Conservation (phyloP, 208 protist species). For the Crithidia brevicula region DNA sequence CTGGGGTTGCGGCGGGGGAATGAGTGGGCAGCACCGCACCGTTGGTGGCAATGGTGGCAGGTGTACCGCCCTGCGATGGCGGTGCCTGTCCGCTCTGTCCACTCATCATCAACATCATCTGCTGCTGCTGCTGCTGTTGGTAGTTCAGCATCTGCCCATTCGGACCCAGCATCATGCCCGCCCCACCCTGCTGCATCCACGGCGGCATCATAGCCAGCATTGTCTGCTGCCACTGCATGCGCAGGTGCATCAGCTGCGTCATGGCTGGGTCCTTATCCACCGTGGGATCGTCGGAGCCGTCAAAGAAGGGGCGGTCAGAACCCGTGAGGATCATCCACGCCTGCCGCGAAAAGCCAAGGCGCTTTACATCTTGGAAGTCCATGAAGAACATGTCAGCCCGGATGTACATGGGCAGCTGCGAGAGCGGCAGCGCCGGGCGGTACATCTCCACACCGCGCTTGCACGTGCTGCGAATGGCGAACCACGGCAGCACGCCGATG, state of each 20-base stretch:
- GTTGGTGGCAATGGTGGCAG: constrained; percentile 2
- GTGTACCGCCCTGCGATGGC: background rate
- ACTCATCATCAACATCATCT: constrained; percentile 16
- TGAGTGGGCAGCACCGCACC: background rate
- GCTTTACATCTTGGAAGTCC: constrained; percentile 75
- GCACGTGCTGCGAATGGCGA: constrained; percentile 62
- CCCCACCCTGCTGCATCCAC: constrained; percentile 20
- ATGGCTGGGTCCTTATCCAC: constrained; percentile 76
- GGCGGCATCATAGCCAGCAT: constrained; percentile 39
- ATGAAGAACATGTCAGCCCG: constrained; percentile 90
- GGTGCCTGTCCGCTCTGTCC: background rate
- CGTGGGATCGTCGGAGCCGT: constrained; percentile 55
- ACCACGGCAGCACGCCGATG: constrained; percentile 66
- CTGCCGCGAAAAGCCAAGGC: constrained; percentile 74
- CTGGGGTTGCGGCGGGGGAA: background rate
- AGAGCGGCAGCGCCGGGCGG: constrained; percentile 68
- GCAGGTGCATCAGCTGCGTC: constrained; percentile 55
- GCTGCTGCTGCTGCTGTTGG: constrained; percentile 20
- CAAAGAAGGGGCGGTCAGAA: constrained; percentile 47
- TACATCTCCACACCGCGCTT: constrained; percentile 65
- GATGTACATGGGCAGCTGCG: constrained; percentile 78
- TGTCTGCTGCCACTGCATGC: constrained; percentile 46
- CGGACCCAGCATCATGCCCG: background rate
- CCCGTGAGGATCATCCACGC: constrained; percentile 80
- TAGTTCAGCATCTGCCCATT: constrained; percentile 14